phyloP scores from a whole-genome alignment of 2,329 filamentous ascomycete species.

The Cordyceps farinosa region DNA sequence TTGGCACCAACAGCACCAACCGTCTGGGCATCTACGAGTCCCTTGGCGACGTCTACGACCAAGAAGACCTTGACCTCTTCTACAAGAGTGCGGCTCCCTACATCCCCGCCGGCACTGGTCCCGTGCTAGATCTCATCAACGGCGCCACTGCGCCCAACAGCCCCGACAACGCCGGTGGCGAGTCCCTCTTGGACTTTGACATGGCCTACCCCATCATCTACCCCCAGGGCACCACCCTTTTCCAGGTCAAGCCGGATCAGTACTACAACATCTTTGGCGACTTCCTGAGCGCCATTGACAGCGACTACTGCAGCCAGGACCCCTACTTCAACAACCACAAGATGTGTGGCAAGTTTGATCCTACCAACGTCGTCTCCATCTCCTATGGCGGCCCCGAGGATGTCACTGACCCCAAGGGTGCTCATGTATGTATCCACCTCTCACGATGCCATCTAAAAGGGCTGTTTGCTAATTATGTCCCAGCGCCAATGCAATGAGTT shows the following conservation, averaged over 20 bases:
- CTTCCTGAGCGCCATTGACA: constrained; percentile 45
- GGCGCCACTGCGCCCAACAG: constrained; percentile 42
- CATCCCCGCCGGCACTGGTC: constrained; percentile 40
- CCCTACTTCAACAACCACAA: constrained; percentile 7
- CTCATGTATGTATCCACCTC: constrained; percentile 34
- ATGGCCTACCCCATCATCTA: constrained; percentile 48
- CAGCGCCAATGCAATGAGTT: constrained; percentile 42
- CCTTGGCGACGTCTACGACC: constrained; percentile 48
- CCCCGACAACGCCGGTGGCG: constrained; percentile 32
- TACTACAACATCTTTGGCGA: constrained; percentile 41
- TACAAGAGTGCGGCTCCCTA: constrained; percentile 41
- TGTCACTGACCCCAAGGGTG: constrained; percentile 29
- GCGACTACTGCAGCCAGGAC: constrained; percentile 35
- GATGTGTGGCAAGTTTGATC: constrained; percentile 25
- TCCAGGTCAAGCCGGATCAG: constrained; percentile 38
- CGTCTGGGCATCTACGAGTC: constrained; percentile 52
- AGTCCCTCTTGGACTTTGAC: constrained; percentile 53
- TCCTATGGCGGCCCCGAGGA: constrained; percentile 50
- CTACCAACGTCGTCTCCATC: constrained; percentile 31
- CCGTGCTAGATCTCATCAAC: constrained; percentile 44
- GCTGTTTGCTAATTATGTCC: constrained; percentile 10
- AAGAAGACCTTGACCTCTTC: constrained; percentile 46
- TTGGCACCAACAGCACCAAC: constrained; percentile 37
- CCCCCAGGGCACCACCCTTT: constrained; percentile 49
- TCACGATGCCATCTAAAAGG: too few species aligned